phyloP scores from a whole-genome alignment of 805 yeast genomes.

The Metschnikowia baotianmanensis region DNA sequence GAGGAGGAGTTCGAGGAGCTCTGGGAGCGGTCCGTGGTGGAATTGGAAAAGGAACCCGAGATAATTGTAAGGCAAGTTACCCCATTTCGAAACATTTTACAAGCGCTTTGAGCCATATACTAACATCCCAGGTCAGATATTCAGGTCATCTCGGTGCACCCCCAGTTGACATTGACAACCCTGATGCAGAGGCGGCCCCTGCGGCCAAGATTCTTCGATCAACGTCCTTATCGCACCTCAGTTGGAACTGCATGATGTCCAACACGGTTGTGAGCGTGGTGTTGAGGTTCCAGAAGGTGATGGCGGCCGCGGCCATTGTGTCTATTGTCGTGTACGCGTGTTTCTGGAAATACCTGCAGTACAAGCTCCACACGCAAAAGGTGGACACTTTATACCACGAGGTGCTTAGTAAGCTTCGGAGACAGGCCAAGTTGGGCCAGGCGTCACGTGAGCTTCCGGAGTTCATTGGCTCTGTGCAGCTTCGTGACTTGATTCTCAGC shows the following conservation, averaged over 20 bases:
- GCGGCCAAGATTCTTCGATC: constrained; percentile 64
- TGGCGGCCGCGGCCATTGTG: constrained; percentile 16
- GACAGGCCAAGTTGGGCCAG: constrained; percentile 38
- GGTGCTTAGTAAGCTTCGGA: constrained; percentile 50
- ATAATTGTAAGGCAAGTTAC: constrained; percentile 76
- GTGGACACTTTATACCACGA: constrained; percentile 47
- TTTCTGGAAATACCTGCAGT: constrained; percentile 35
- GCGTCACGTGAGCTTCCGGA: constrained; percentile 30
- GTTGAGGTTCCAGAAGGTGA: constrained; percentile 22
- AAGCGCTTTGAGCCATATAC: constrained; percentile 17
- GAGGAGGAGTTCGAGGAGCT: constrained; percentile 70
- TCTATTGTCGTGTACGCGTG: constrained; percentile 18
- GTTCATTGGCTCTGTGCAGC: constrained; percentile 66
- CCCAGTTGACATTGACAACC: constrained; percentile 36
- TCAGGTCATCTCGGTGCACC: constrained; percentile 20
- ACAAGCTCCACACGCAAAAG: constrained; percentile 38
- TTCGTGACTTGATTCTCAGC: constrained; percentile 61
- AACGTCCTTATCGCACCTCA: constrained; percentile 64
- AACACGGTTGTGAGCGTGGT: constrained; percentile 46
- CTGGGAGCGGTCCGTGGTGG: constrained; percentile 64
- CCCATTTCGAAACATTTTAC: constrained; percentile 6
- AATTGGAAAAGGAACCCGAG: constrained; percentile 64
- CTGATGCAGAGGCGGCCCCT: constrained; percentile 37
- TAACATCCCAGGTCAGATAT: constrained; percentile 28
- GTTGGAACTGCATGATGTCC: constrained; percentile 54